Base-by-base conservation (phyloP, 768 basidiomycete genomes). In the Amanita muscaria region DNA sequence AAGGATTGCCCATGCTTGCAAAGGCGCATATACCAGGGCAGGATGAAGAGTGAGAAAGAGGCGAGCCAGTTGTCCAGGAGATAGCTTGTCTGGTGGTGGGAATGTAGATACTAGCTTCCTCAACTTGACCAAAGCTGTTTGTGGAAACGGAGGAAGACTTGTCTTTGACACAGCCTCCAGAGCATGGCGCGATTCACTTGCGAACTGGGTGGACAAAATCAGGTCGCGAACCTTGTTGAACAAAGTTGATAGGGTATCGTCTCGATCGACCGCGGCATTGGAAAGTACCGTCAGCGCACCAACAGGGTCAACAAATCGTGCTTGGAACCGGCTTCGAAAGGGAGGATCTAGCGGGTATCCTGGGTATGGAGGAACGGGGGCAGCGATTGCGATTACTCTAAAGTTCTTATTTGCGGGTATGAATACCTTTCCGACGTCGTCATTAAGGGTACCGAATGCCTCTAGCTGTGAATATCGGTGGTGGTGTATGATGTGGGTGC, bases 351-450 rank as follows among this genome's bases (percentile, higher is more conserved):
- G 67, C 18, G 73, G 79, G 55, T 78, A 77, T 19, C 80, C 80
- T 3, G 77, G 72, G 56, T 79, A 80, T 14, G 79, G 80, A 14
- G 80, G 80, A 0, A 82, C 79, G 3, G 80, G 80, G 0, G 80
- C 77, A 8, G 76, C 80, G 30, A 83, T 80, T 12, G 80, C 80
- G 32, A 83, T 74, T 29, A 82, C 79, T 11, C 80, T 69, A 53
- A 83, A 83, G 51, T 77, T 73, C 61, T 70, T 73, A 62, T 82
- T 79, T 1, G 80, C 80, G 8, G 79, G 77, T 19, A 82, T 70
- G 54, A 83, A 80, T 5, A 62, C 59, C 44, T 70, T 71, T 19
- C 64, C 66, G 40, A 57, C 53, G 19, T 59, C 56, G 23, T 60
- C 56, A n/a, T 53, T 56, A 3, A 56, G 57, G 1, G 57, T 54